Evolutionary conservation across 164 flowering plant species (phyloP).

Genomic region (Macadamia integrifolia): DNA sequence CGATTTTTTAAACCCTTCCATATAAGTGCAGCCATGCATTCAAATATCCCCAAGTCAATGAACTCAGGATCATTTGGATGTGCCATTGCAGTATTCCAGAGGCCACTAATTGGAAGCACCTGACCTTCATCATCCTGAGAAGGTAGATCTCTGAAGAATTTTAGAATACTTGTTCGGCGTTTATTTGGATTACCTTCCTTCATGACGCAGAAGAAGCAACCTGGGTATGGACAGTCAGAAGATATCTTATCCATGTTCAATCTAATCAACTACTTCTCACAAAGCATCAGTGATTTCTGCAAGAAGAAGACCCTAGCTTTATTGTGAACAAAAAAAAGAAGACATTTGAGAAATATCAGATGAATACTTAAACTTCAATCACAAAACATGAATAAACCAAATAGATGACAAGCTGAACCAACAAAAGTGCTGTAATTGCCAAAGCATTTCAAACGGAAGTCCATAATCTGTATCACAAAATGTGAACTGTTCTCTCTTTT

Average conservation of each 20-base stretch:
- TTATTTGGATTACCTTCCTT: conserved; percentile 92
- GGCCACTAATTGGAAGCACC: conserved; percentile 96
- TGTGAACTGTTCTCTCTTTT: no score
- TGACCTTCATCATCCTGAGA: conserved; percentile 95
- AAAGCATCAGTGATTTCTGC: conserved; percentile 8
- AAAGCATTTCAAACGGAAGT: no score
- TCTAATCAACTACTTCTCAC: conserved; percentile 10
- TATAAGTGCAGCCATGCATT: conserved; percentile 94
- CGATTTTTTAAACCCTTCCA: conserved; percentile 94
- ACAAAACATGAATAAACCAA: no score
- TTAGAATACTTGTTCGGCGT: conserved; percentile 74
- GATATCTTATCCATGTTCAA: conserved; percentile 68
- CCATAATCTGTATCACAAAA: no score
- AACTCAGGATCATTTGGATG: conserved; percentile 99
- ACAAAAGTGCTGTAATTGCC: no score
- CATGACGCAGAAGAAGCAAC: conserved; percentile 99
- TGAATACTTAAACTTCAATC: background rate
- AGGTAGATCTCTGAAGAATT: conserved; percentile 93
- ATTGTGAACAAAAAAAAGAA: no score
- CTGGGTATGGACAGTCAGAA: conserved; percentile 89
- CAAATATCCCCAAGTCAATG: conserved; percentile 87
- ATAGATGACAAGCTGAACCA: no score
- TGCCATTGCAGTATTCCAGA: conserved; percentile 99
- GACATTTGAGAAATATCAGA: background rate
- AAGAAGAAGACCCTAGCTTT: background rate